phyloP scores from a whole-genome alignment of 495 filamentous ascomycete genomes.

The Acidomyces sp. region DNA sequence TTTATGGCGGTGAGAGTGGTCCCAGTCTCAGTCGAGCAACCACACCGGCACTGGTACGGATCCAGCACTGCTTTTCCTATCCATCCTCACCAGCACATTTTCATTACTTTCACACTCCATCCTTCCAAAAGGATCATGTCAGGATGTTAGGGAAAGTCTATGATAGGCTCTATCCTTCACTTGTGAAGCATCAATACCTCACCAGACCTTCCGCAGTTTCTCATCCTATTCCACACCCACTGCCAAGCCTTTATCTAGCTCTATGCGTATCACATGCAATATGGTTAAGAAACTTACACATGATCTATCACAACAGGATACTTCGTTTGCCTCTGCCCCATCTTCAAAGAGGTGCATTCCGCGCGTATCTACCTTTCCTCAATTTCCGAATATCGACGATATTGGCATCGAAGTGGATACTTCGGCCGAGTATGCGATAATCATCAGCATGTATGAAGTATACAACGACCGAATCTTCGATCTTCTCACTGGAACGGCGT shows the following conservation, averaged over 20 bases:
- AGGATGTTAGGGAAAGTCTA: constrained; percentile 2
- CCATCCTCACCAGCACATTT: constrained; percentile 9
- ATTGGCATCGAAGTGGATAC: constrained; percentile 51
- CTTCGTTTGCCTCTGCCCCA: constrained; percentile 24
- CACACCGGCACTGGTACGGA: constrained; percentile 68
- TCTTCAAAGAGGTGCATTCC: constrained; percentile 24
- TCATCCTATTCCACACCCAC: constrained; percentile 9
- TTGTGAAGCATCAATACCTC: constrained; percentile 9
- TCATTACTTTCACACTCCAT: too few species aligned
- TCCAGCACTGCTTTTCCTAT: constrained; percentile 1
- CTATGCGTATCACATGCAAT: constrained; percentile 22
- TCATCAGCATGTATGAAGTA: constrained; percentile 97
- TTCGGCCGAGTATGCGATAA: constrained; percentile 69
- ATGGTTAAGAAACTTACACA: constrained; percentile 28
- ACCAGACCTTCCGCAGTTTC: neutral
- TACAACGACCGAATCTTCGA: constrained; percentile 98
- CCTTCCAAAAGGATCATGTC: neutral
- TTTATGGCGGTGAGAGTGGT: constrained; percentile 49
- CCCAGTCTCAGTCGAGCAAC: constrained; percentile 11
- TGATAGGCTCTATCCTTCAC: constrained; percentile 17
- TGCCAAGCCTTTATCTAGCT: constrained; percentile 2
- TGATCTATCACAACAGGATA: constrained; percentile 36
- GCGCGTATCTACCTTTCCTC: constrained; percentile 49
- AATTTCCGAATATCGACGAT: constrained; percentile 59
- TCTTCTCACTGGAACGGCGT: constrained; percentile 48